A percentile compares a stretch with the other conserved stretches of the same genome.
phyloP scores from a whole-genome alignment of 257 asterid species.

The Mentha longifolia region DNA sequence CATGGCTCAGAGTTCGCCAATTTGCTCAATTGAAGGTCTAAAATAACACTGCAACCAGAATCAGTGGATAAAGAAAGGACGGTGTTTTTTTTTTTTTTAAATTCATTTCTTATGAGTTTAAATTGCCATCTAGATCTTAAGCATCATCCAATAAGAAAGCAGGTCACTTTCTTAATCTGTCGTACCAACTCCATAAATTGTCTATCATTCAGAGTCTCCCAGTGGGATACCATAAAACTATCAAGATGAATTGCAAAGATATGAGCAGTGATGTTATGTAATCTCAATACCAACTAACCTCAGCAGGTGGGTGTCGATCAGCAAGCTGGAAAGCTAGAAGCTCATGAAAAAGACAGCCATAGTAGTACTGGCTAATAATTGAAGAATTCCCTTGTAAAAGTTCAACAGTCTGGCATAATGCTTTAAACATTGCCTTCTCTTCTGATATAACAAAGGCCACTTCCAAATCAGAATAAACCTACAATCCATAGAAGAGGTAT shows the following conservation, averaged over 20 bases:
- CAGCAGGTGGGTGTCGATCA: slow-evolving; percentile 78
- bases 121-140: not conserved
- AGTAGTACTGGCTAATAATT: slow-evolving; percentile 88
- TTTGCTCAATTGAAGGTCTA: slow-evolving; percentile 1
- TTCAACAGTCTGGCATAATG: slow-evolving; percentile 84
- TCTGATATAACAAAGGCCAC: slow-evolving; percentile 96
- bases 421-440: slow-evolving; percentile 66
- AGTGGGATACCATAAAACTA: not conserved
- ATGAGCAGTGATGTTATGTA: not conserved
- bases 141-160: slow-evolving; percentile 14
- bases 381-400: slow-evolving; percentile 91
- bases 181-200: not conserved
- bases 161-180: not conserved
- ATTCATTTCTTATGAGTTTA: not conserved
- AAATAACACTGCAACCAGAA: not conserved
- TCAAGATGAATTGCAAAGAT: slow-evolving; percentile 9
- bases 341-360: slow-evolving; percentile 90
- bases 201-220: not conserved
- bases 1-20: not conserved
- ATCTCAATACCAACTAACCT: slow-evolving; percentile 55
- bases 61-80: not conserved
- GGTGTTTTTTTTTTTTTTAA: no score
- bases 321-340: slow-evolving; percentile 95
- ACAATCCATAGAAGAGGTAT: slow-evolving; percentile 27
- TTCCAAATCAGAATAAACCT: slow-evolving; percentile 97